Conservation (phyloP, 2,329 filamentous ascomycete genomes). For the Trichoderma polysporum region DNA sequence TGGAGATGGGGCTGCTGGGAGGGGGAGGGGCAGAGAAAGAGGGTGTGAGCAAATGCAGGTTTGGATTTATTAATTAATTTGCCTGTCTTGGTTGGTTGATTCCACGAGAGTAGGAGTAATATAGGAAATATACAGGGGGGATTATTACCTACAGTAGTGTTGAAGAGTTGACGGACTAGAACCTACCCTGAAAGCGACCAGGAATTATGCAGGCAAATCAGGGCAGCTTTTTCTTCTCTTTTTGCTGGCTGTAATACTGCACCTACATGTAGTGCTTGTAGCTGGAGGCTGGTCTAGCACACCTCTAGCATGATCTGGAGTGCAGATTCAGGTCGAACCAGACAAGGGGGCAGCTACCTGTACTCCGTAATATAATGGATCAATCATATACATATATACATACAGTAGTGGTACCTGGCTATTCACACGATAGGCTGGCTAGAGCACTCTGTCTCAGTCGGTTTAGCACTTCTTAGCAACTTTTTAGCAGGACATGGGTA, state of each 20-base stretch:
- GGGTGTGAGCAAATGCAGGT: not conserved
- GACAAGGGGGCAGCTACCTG: too few species aligned
- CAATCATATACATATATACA: too few species aligned
- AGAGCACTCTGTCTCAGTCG: too few species aligned
- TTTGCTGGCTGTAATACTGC: too few species aligned
- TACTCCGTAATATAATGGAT: not conserved
- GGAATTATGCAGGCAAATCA: too few species aligned
- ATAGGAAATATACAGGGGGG: not conserved
- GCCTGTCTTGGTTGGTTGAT: not conserved
- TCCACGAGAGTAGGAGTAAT: not conserved
- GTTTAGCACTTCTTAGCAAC: not conserved
- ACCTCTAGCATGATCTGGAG: not conserved
- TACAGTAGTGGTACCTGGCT: not conserved
- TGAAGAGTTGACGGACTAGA: not conserved
- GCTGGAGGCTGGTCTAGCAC: too few species aligned
- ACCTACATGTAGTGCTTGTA: too few species aligned
- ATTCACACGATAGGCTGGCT: not conserved
- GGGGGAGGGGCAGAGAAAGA: not conserved
- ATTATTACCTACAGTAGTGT: not conserved
- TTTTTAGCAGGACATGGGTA: not conserved
- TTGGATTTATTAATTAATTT: not conserved
- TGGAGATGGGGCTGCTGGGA: not conserved
- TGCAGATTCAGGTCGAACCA: not conserved
- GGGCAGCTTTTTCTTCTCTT: not conserved
- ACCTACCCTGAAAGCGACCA: slow-evolving; percentile 10